Evolutionary conservation across 345 rosid species (phyloP), one percentile per base, ranked within the genome.

Genomic region (Abelmoschus esculentus): DNA sequence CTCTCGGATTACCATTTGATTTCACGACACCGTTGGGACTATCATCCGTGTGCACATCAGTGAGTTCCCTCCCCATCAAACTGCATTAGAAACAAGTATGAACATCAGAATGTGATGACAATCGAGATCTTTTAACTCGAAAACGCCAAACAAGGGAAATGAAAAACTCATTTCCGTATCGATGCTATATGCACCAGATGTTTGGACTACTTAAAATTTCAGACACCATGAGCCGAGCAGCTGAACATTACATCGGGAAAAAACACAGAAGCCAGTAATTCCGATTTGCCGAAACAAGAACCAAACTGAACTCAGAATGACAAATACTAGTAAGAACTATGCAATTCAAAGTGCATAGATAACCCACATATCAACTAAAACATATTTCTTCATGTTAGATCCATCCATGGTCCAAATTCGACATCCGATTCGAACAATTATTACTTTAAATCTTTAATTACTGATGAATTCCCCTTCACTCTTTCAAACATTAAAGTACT

Each of bases 31-130:
- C 85, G 71, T 82, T 83, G 1, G 80, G 73, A 58, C 77, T 89
- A 74, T 78, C 84, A 66, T 90, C 93, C 89, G 83, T 84, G 72
- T 81, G 85, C 69, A 83, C 83, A 67, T 80, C 80, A 49, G 77
- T 77, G 70, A 85, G 85, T 66, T 87, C 87, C 79, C 85, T 84
- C 70, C 97, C 98, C 98, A 90, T 92, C 80, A 79, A 74, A 80
- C 96, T 90, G 84, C 83, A 71, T 12, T 14, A 72, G 47, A 49
- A 44, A 40, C 36, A 59, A 17, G 60, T 59, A 28, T 7, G 22
- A 76, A 17, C 65, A 70, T 64, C 54, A 57, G 15, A 17, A 73
- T 40, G 61, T 18, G 53, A 49, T 49, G 53, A 50, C 3, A 73
- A 61, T 40, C 36, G 18, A 70, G 63, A 50, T 5, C 49, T 49